Evolutionary conservation across 1,139 yeast species (phyloP).

Genomic region (Yarrowia galli): DNA sequence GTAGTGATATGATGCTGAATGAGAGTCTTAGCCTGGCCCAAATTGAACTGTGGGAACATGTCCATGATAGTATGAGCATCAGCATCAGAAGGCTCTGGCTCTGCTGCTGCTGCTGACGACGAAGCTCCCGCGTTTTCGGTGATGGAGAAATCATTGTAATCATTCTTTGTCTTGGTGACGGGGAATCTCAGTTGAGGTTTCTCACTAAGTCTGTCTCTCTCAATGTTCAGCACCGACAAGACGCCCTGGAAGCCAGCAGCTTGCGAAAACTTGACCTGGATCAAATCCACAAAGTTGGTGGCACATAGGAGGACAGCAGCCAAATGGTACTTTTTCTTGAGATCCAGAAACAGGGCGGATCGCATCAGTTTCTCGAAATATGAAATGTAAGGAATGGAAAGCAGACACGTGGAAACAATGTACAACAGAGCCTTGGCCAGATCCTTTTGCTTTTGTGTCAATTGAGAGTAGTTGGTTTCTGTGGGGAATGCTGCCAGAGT

Average conservation of each 20-base stretch:
- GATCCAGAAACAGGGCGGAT: conserved; percentile 25
- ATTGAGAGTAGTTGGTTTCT: conserved; percentile 12
- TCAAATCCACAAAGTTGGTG: conserved; percentile 31
- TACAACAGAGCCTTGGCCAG: conserved; percentile 18
- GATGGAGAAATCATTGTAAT: neutral
- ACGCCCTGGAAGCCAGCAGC: conserved; percentile 1
- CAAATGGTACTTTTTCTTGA: conserved; percentile 29
- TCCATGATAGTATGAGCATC: conserved; percentile 33
- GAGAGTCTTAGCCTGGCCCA: conserved; percentile 36
- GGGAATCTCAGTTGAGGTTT: conserved; percentile 28
- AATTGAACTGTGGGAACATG: conserved; percentile 35
- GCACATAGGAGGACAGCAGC: conserved; percentile 13
- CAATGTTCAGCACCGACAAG: conserved; percentile 2
- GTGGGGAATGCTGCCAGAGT: conserved; percentile 24
- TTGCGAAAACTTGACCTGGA: conserved; percentile 18
- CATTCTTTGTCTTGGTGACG: neutral
- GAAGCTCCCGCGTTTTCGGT: neutral
- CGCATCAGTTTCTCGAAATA: conserved; percentile 28
- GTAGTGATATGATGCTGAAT: conserved; percentile 29
- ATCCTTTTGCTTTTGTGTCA: conserved; percentile 11
- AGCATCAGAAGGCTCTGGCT: conserved; percentile 1
- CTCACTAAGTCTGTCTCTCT: conserved; percentile 15
- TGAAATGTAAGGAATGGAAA: conserved; percentile 23
- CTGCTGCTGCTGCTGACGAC: neutral
- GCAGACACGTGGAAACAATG: conserved; percentile 30